Conservation (phyloP, 2,329 filamentous ascomycete genomes). For the Thelonectria discophora region DNA sequence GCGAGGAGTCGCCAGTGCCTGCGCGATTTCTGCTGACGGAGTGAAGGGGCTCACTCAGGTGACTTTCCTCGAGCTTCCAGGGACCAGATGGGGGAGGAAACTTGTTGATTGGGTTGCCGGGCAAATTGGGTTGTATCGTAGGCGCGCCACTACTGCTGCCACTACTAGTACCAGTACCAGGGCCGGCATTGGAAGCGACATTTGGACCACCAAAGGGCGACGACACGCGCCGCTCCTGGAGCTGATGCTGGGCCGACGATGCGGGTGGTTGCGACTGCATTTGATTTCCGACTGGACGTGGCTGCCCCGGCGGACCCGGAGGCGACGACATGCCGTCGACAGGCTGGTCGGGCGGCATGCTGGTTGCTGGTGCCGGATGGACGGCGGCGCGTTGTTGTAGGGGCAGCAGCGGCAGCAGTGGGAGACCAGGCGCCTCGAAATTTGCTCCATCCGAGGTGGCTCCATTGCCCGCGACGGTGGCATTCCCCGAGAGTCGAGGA, state of each 20-base stretch:
- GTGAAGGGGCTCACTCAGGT: slow-evolving; percentile 60
- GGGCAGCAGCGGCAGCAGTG: background rate
- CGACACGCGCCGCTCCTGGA: background rate
- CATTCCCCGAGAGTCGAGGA: slow-evolving; percentile 16
- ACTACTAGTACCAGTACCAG: slow-evolving; percentile 10
- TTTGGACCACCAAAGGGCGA: background rate
- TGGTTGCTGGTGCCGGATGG: slow-evolving; percentile 12
- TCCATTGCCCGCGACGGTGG: slow-evolving; percentile 11
- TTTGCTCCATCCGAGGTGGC: slow-evolving; percentile 8
- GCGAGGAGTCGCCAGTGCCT: slow-evolving; percentile 43
- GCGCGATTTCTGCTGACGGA: slow-evolving; percentile 46
- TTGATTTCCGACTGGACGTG: slow-evolving; percentile 13
- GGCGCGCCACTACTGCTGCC: slow-evolving; percentile 18
- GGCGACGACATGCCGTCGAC: slow-evolving; percentile 7
- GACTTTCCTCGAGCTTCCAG: slow-evolving; percentile 66
- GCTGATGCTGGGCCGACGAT: slow-evolving; percentile 9
- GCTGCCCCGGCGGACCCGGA: slow-evolving; percentile 19
- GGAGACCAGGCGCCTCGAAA: slow-evolving; percentile 14
- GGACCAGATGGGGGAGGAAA: slow-evolving; percentile 55
- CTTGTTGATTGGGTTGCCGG: slow-evolving; percentile 50
- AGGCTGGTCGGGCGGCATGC: slow-evolving; percentile 10
- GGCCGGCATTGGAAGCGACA: background rate
- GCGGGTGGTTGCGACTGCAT: slow-evolving; percentile 17
- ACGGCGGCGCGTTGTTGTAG: background rate
- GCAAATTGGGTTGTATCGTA: slow-evolving; percentile 37